A percentile compares a stretch with the other conserved stretches of the same genome.
phyloP scores from a whole-genome alignment of 2,329 filamentous ascomycete genomes.

The Beauveria caledonica region DNA sequence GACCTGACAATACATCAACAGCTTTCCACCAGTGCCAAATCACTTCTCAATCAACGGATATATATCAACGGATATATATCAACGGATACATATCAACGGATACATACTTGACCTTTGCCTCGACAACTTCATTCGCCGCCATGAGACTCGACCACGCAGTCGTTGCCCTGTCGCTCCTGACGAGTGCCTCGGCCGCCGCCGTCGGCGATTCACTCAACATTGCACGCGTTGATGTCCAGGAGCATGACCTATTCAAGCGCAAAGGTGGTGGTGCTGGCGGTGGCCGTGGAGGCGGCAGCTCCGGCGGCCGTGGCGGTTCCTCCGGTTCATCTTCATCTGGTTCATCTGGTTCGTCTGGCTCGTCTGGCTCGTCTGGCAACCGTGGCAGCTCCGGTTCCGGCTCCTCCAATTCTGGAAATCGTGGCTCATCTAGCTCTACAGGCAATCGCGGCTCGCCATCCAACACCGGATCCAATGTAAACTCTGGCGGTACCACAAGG shows the following conservation, averaged over 20 bases:
- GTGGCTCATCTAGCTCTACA: slow-evolving; percentile 11
- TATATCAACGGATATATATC: background rate
- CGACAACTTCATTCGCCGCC: slow-evolving; percentile 10
- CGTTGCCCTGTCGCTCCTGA: slow-evolving; percentile 22
- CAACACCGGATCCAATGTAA: slow-evolving; percentile 24
- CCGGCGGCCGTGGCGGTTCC: background rate
- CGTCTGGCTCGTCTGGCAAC: background rate
- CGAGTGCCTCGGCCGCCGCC: slow-evolving; percentile 5
- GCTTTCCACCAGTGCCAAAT: background rate
- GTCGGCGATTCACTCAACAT: slow-evolving; percentile 7
- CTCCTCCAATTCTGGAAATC: slow-evolving; percentile 10
- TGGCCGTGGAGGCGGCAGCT: background rate
- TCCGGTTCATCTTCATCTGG: background rate
- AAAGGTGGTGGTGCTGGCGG: slow-evolving; percentile 15
- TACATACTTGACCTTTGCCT: background rate
- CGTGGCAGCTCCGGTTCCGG: background rate
- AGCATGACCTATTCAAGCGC: slow-evolving; percentile 48
- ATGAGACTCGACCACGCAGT: slow-evolving; percentile 27
- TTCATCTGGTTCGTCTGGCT: background rate
- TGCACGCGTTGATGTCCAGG: slow-evolving; percentile 18
- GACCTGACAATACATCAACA: background rate
- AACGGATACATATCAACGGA: background rate
- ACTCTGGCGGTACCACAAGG: slow-evolving; percentile 43
- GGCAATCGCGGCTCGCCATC: slow-evolving; percentile 14
- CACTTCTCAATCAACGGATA: background rate